phyloP scores from a whole-genome alignment of 495 filamentous ascomycete genomes.

The Podospora pseudopauciseta region DNA sequence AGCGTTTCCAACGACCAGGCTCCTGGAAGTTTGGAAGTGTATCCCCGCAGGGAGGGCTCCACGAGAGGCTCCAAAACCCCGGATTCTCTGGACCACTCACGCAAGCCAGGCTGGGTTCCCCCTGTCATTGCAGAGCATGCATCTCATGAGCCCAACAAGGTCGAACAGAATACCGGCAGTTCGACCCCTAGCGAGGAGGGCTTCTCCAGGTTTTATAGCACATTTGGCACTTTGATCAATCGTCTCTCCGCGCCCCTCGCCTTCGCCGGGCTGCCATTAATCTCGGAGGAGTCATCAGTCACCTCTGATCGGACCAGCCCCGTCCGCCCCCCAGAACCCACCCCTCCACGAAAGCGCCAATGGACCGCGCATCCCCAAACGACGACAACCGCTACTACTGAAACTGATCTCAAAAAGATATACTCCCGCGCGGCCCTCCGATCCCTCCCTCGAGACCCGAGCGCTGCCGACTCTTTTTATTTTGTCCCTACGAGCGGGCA shows the following conservation, averaged over 20 bases:
- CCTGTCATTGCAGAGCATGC: slow-evolving; percentile 33
- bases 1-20: slow-evolving; percentile 71
- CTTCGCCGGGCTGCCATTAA: slow-evolving; percentile 84
- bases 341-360: slow-evolving; percentile 38
- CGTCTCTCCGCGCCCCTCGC: slow-evolving; percentile 82
- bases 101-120: slow-evolving; percentile 45
- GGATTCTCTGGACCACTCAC: slow-evolving; percentile 31
- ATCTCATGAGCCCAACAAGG: slow-evolving; percentile 16
- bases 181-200: slow-evolving; percentile 59
- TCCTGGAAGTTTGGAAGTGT: slow-evolving; percentile 64
- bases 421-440: slow-evolving; percentile 78
- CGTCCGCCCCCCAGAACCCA: slow-evolving; percentile 28
- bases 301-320: slow-evolving; percentile 14
- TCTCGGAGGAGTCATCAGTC: slow-evolving; percentile 47
- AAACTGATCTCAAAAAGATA: slow-evolving; percentile 70
- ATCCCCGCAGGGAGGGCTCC: slow-evolving; percentile 47
- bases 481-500: slow-evolving; percentile 88
- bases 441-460: slow-evolving; percentile 47
- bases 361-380: slow-evolving; percentile 27
- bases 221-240: slow-evolving; percentile 78
- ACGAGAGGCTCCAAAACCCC: slow-evolving; percentile 35
- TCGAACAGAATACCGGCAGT: not conserved
- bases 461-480: slow-evolving; percentile 74
- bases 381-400: slow-evolving; percentile 36
- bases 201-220: slow-evolving; percentile 86